phyloP scores from a whole-genome alignment of 2,329 filamentous ascomycete species.

The Akanthomyces muscarius region DNA sequence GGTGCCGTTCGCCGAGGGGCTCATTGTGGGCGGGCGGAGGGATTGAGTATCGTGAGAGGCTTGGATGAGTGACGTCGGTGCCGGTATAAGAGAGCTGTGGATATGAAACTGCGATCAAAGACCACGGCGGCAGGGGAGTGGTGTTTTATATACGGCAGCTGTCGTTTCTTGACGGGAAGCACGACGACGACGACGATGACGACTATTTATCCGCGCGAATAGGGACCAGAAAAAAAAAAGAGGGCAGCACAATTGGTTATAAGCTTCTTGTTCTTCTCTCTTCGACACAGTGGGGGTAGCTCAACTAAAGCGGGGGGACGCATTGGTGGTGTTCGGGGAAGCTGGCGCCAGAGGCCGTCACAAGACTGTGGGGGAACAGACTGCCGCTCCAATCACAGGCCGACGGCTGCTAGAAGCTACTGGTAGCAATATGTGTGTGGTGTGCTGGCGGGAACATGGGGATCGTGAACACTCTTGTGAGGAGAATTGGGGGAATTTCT shows the following conservation, averaged over 20 bases:
- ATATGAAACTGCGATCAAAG: not conserved
- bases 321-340: not conserved
- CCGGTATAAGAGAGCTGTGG: not conserved
- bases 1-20: slow-evolving; percentile 7
- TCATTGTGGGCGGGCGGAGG: slow-evolving; percentile 8
- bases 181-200: not conserved
- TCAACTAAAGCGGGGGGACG: not conserved
- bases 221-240: not conserved
- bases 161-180: not conserved
- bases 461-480: not conserved
- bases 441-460: not conserved
- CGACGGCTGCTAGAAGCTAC: not conserved
- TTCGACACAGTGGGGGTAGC: slow-evolving; percentile 4
- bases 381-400: slow-evolving; percentile 15
- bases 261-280: not conserved
- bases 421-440: too few relatives aligned
- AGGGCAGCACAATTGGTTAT: not conserved
- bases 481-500: not conserved
- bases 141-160: not conserved
- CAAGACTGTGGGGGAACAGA: slow-evolving; percentile 5
- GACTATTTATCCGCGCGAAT: slow-evolving; percentile 5
- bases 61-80: not conserved
- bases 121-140: not conserved
- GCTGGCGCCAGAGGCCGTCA: slow-evolving; percentile 2
- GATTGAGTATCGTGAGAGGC: not conserved